Base-by-base conservation (phyloP, 805 yeast species). In the Pichia thaimueangensis region DNA sequence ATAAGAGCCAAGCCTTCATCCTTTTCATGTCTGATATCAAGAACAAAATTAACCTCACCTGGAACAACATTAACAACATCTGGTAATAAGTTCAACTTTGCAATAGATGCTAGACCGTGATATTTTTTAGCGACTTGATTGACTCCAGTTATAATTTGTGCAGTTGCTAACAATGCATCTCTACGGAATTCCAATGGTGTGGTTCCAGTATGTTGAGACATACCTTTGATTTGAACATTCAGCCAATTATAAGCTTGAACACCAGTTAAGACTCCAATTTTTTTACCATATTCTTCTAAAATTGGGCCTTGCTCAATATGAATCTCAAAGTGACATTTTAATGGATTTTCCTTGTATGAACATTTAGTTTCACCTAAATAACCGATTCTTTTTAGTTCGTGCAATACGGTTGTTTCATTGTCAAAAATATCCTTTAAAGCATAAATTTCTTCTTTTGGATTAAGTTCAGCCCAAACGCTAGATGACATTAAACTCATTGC, bases 241-340 rank as follows among this genome's bases (percentile, higher is more conserved):
- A 69, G 65, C 89, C 89, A 82, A 35, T 68, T 60, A 51, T 76
- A 77, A 2, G 82, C 82, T 57, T 82, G 88, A 25, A 73, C 84
- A 27, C 83, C 84, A 11, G 66, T 67, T 9, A 82, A 87, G 35
- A 81, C 64, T 27, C 89, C 89, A 43, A 82, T 74, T 44, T 70
- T 70, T 52, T 74, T 74, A 5, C 69, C 53, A 25, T 69, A 70
- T 20, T 69, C 68, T 55, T 82, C 86, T 38, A 82, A 66, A 30
- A 80, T 69, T 11, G 88, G 88, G 6, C 89, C 89, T 59, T 82
- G 89, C 54, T 82, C 88, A 47, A 82, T 82, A 55, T 82, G 89
- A 42, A 82, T 65, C 57, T 82, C 89, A 56, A 82, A 81, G 59
- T 82, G 87, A 9, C 83, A 81, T 17, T 76, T 75, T 19, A 82